Base-by-base conservation (phyloP, 2,329 filamentous ascomycete genomes). In the Furcasterigmium sp. region DNA sequence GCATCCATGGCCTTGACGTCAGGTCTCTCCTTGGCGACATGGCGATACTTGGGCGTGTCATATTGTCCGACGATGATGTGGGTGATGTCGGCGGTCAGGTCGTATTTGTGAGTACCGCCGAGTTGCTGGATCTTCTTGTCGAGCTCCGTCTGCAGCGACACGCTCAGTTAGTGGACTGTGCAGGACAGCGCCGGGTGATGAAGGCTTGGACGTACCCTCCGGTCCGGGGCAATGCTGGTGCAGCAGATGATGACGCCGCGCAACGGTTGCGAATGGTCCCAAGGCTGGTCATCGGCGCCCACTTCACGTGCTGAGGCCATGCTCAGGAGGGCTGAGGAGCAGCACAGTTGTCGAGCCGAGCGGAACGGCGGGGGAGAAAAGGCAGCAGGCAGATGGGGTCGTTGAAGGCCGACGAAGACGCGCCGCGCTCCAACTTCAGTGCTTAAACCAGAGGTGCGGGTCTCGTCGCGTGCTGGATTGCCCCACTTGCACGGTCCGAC, bases 41-140 rank as follows among this genome's bases (percentile, higher is more conserved):
- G 95, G 62, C 84, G 85, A 67, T 98, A 98, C 64, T 98, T 98
- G 39, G 86, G 81, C 1, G 91, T 97, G 60, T 91, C 80, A 56
- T 89, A 86, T 56, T 87, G 84, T 61, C 91, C 93, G 48, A 95
- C 88, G 50, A 98, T 78, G 37, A 98, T 81, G 68, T 98, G 93
- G 5, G 93, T 97, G 38, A 95, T 89, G 62, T 96, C 89, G 44
- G 87, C 87, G n/a, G 91, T 97, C 36, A 98, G 80, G 62, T 98
- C 91, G 63, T 90, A 85, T 56, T 87, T 90, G 73, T 95, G 87
- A 47, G 78, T 65, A 40, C 91, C 93, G 51, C 93, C 93, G 72
- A 98, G 89, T 59, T 95, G 81, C 50, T 73, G 65, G 15, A 87
- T 86, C 47, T 82, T 79, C 39, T 73, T 65, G 14, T 78, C 79